Conservation (phyloP, 805 yeast species). For the Ogataea methanolica region DNA sequence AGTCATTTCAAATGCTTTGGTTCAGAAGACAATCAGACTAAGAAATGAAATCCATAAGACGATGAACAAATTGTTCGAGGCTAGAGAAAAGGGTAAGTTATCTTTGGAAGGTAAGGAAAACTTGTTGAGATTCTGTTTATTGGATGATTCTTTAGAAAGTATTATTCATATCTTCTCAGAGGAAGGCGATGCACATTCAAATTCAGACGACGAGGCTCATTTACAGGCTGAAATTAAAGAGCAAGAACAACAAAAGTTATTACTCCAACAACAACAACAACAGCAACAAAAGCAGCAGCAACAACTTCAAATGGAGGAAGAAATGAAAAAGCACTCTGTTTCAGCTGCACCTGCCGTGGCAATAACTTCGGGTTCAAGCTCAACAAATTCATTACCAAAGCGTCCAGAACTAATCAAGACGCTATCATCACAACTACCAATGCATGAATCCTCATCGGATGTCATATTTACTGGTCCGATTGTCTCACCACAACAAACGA, state of each 20-base stretch:
- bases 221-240: constrained; percentile 2
- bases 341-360: neutral
- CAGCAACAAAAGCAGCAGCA: neutral
- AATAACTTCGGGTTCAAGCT: too few relatives aligned
- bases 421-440: constrained; percentile 30
- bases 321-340: neutral
- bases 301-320: neutral
- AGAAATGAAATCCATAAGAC: constrained; percentile 47
- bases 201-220: neutral
- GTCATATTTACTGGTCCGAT: constrained; percentile 50
- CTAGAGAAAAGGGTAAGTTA: constrained; percentile 40
- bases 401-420: constrained; percentile 25
- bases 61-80: constrained; percentile 45
- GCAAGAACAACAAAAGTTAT: neutral
- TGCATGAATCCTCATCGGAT: constrained; percentile 47
- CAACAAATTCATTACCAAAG: neutral
- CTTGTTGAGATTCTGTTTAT: constrained; percentile 45
- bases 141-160: constrained; percentile 51
- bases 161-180: constrained; percentile 42
- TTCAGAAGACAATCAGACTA: constrained; percentile 46
- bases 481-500: constrained; percentile 37
- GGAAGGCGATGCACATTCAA: constrained; percentile 1
- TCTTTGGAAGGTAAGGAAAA: constrained; percentile 54
- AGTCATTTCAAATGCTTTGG: constrained; percentile 44
- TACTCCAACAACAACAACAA: neutral